Base-by-base conservation (phyloP, 257 asterid species). In the Nicotiana benthamiana region DNA sequence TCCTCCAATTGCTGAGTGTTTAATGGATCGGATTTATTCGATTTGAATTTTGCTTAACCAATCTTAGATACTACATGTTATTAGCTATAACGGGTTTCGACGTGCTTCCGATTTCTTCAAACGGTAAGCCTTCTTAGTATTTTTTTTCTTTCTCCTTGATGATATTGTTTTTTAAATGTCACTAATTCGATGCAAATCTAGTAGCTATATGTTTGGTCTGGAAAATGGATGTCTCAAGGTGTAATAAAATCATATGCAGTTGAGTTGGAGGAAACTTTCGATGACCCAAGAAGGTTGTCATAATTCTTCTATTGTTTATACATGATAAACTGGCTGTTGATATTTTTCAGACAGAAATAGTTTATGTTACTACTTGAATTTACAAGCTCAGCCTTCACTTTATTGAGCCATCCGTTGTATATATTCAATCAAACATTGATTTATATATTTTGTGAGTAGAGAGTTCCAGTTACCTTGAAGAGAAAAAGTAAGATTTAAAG, bases 61-160 rank as follows among this genome's bases (percentile, higher is more conserved):
- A 24, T 79, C 20, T 40, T 46, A 92, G 97, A 92, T 87, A 90
- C 83, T n/a, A n/a, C n/a, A n/a, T n/a, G n/a, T n/a, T n/a, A 83
- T 92, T 61, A 86, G 82, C 53, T 83, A 89, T 85, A 88, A 92
- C 85, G 87, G 88, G 79, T 89, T 91, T 59, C 86, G 87, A 64
- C 82, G 75, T 75, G 59, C 89, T 80, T 83, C 81, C 32, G 93
- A 91, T 57, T 77, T 88, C 82, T 89, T 86, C 89, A 81, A 78
- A 86, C 84, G 86, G 92, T 91, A 61, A 3, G 16, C 54, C 16
- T 12, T 12, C 54, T 48, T 48, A 11, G 2, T 36, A 7, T 36
- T 36, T 36, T 36, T 36, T 36, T 36, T 34, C 6, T 36, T 36
- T 28, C 46, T 36, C 46, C 46, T 7, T 36, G 43, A 36, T 7